Evolutionary conservation across 2,329 filamentous ascomycete genomes (phyloP).

Genomic region (Aureobasidium sp.): DNA sequence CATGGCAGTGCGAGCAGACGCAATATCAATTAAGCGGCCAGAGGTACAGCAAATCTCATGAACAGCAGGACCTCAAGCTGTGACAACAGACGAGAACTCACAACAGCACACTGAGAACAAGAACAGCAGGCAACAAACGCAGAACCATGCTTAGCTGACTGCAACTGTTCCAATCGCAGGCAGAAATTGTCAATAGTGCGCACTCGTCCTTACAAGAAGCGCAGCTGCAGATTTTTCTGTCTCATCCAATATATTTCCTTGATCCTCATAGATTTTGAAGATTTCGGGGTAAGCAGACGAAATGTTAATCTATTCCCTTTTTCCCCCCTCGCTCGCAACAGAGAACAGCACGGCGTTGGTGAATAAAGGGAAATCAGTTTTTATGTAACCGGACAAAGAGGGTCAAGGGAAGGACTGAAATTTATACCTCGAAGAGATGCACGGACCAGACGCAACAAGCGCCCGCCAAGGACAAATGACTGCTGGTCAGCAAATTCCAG

Average conservation of each 20-base stretch:
- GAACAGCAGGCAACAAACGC: neutral
- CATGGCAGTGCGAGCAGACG: neutral
- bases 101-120: neutral
- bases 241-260: neutral
- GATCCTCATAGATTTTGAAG: slow-evolving; percentile 7
- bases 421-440: neutral
- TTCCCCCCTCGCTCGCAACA: slow-evolving; percentile 14
- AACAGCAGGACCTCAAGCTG: neutral
- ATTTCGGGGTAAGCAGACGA: slow-evolving; percentile 18
- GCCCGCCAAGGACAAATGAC: slow-evolving; percentile 1
- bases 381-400: slow-evolving; percentile 9
- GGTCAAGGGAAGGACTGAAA: slow-evolving; percentile 14
- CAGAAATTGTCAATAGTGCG: neutral
- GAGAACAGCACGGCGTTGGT: neutral
- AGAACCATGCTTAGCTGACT: neutral
- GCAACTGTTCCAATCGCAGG: neutral
- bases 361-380: neutral
- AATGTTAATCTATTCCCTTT: slow-evolving; percentile 13
- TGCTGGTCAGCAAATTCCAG: slow-evolving; percentile 7
- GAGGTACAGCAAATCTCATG: neutral
- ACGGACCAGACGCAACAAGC: neutral
- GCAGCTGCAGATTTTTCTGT: neutral
- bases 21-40: neutral
- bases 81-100: neutral
- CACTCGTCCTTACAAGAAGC: neutral